Evolutionary conservation across 495 filamentous ascomycete genomes (phyloP).

Genomic region (Paragyromitra xinjiangensis): DNA sequence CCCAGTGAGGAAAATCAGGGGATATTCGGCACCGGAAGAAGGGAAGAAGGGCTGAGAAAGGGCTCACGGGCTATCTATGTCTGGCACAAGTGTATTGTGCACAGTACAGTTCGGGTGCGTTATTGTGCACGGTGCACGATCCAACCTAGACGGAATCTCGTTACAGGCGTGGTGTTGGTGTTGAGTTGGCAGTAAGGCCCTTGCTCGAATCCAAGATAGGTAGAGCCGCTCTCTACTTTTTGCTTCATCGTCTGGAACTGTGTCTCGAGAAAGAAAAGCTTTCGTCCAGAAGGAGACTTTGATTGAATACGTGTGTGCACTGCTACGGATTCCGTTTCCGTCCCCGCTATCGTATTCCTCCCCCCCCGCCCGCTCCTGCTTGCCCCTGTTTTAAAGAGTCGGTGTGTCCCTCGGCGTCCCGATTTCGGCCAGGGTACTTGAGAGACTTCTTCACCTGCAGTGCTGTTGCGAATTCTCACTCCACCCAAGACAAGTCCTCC

Average conservation of each 20-base stretch:
- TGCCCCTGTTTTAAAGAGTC: constrained; percentile 45
- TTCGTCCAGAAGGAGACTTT: constrained; percentile 31
- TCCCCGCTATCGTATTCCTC: constrained; percentile 40
- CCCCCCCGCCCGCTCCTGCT: constrained; percentile 30
- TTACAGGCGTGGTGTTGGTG: constrained; percentile 41
- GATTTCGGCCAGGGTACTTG: constrained; percentile 41
- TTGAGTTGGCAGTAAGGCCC: constrained; percentile 48
- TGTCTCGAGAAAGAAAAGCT: constrained; percentile 31
- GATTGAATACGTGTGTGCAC: constrained; percentile 40
- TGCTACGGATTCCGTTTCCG: constrained; percentile 26
- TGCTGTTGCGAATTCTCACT: constrained; percentile 44
- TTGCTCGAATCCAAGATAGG: constrained; percentile 46
- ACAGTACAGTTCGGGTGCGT: constrained; percentile 19
- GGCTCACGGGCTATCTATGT: constrained; percentile 33
- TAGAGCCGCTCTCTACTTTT: constrained; percentile 36
- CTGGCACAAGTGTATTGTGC: constrained; percentile 35
- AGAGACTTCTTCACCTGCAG: constrained; percentile 40
- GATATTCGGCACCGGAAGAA: constrained; percentile 44
- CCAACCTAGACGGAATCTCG: constrained; percentile 42
- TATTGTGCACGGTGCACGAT: constrained; percentile 45
- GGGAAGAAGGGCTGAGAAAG: constrained; percentile 18
- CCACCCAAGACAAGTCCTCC: constrained; percentile 22
- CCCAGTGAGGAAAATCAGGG: constrained; percentile 25
- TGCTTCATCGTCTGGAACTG: constrained; percentile 3
- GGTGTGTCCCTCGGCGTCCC: constrained; percentile 34